Evolutionary conservation across 768 basidiomycete genomes (phyloP), one percentile per base, ranked within the genome.

Genomic region (Ephemerocybe angulata): DNA sequence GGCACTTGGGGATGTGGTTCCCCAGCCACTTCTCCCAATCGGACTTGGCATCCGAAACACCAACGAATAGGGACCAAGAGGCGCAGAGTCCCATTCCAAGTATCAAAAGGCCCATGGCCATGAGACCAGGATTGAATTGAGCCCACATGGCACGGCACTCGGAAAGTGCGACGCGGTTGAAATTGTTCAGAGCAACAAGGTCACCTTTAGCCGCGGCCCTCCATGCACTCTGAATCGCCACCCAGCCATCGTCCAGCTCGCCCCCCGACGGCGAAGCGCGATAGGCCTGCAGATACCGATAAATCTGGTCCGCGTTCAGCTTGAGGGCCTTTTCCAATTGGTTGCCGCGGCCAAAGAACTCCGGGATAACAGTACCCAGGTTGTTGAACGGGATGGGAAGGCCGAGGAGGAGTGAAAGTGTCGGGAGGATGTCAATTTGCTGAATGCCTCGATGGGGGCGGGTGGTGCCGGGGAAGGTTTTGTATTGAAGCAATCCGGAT

Each of bases 301-400:
- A 81, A 48, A 98, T 81, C 67, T 98, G 96, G 4, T 73, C 75
- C 0, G 81, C 78, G 60, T 96, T 96, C 53, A 86, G 67, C 53
- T 81, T 67, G 12, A 93, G 76, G 0, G 93, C 94, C 4, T 71
- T 73, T 28, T 71, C 70, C 3, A 93, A 74, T 67, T 11, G 62
- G 31, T 59, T 57, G 47, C 76, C 75, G 46, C 80, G 78, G 73
- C 81, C 82, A 70, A 99, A 98, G 10, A 96, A 72, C 64, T 98
- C 96, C 0, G 97, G 96, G 28, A 99, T 91, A 56, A 97, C 72
- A 4, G 78, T 84, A 0, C 97, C 97, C 10, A 99, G 85, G 61
- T 95, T 98, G 69, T 95, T 97, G 74, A 88, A 98, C 0, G 97
- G 97, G 37, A 99, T 90, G 0, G 95, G 93, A 2, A 97, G 75